Conservation (phyloP, 805 yeast genomes). For the Tetrapisispora pingtungensis region DNA sequence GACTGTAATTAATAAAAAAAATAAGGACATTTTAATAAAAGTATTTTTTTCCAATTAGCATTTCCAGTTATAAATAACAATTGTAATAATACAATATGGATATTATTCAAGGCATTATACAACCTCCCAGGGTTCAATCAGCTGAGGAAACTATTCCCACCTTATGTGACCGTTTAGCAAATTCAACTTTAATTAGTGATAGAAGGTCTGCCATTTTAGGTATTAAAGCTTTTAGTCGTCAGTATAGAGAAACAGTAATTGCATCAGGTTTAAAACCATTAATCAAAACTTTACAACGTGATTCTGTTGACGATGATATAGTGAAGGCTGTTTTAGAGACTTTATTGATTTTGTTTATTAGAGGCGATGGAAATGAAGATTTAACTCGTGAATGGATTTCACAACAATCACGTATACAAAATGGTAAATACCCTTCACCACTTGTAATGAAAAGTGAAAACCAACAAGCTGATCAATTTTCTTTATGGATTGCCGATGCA, state of each 20-base stretch:
- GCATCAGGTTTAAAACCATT: conserved; percentile 76
- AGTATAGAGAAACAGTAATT: conserved; percentile 81
- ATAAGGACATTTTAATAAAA: too few species aligned
- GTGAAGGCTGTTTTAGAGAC: conserved; percentile 81
- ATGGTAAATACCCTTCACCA: conserved; percentile 75
- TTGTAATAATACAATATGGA: conserved; percentile 24
- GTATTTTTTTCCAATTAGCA: too few species aligned
- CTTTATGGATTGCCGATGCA: conserved; percentile 93
- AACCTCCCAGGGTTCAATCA: conserved; percentile 42
- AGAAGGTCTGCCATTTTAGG: conserved; percentile 87
- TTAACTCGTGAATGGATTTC: conserved; percentile 62
- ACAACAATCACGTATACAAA: conserved; percentile 60
- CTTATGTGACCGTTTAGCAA: conserved; percentile 74
- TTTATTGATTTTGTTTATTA: conserved; percentile 64
- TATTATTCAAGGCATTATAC: conserved; percentile 33
- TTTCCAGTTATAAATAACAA: too few species aligned
- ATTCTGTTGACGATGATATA: conserved; percentile 57
- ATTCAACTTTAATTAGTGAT: conserved; percentile 74
- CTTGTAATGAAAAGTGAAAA: conserved; percentile 43
- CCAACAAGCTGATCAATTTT: conserved; percentile 62
- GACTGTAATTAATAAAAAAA: background rate
- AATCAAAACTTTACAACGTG: conserved; percentile 54
- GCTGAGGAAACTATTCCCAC: conserved; percentile 83
- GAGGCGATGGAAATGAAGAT: conserved; percentile 55
- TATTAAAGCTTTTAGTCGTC: conserved; percentile 77